Conservation (phyloP, 169 alveolate species). For the Theileria annulata region DNA sequence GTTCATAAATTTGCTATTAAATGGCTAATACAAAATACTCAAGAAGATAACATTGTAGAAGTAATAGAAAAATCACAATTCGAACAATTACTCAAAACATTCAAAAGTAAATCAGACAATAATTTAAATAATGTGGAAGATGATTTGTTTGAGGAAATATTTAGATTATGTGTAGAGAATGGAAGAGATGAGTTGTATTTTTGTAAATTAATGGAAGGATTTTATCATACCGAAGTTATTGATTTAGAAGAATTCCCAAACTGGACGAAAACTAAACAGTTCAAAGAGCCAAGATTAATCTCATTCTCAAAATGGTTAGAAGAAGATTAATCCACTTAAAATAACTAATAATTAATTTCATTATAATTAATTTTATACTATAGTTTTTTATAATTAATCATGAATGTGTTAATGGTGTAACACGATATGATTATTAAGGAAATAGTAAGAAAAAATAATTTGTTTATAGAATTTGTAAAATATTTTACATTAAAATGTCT, state of each 20-base stretch:
- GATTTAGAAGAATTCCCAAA: constrained; percentile 40
- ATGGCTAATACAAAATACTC: constrained; percentile 19
- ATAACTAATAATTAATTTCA: too few relatives aligned
- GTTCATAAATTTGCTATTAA: constrained; percentile 19
- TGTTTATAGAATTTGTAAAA: too few relatives aligned
- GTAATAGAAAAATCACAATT: constrained; percentile 22
- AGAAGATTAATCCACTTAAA: constrained; percentile 29
- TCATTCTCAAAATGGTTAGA: constrained; percentile 53
- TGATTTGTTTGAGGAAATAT: too few relatives aligned
- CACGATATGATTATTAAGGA: too few relatives aligned
- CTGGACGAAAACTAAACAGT: constrained; percentile 18
- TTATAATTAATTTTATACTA: not conserved
- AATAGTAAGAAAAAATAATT: too few relatives aligned
- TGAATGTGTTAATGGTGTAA: not conserved
- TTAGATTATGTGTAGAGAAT: constrained; percentile 10
- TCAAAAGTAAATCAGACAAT: constrained; percentile 20
- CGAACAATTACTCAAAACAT: constrained; percentile 31
- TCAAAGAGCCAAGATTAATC: constrained; percentile 32
- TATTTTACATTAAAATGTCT: too few relatives aligned
- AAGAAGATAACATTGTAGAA: constrained; percentile 17
- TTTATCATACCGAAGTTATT: constrained; percentile 45
- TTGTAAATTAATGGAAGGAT: constrained; percentile 51
- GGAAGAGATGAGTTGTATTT: constrained; percentile 17
- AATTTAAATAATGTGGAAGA: not conserved
- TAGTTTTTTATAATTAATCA: not conserved